Evolutionary conservation across 2,329 filamentous ascomycete species (phyloP).

Genomic region (Rosellinia necatrix): DNA sequence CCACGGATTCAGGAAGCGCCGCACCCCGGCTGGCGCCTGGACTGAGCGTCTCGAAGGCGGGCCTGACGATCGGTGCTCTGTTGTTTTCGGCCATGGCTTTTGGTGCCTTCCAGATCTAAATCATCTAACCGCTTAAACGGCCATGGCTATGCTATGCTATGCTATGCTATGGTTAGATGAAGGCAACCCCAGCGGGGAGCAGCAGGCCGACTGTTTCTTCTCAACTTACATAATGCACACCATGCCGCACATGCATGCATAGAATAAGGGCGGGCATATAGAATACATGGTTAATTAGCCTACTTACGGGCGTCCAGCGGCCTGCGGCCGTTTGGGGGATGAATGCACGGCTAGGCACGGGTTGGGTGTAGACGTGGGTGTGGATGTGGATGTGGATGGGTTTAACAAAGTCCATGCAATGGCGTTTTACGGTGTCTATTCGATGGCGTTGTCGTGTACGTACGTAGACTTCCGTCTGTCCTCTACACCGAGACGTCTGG

Average conservation of each 20-base stretch:
- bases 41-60: constrained; percentile 39
- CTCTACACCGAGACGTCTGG: too few species aligned
- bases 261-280: too few species aligned
- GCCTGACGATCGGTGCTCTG: constrained; percentile 44
- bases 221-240: too few species aligned
- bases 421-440: not conserved
- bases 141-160: not conserved
- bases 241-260: too few species aligned
- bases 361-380: too few species aligned
- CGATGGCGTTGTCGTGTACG: not conserved
- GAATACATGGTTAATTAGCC: not conserved
- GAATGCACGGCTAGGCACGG: too few species aligned
- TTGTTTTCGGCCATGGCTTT: constrained; percentile 44
- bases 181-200: too few species aligned
- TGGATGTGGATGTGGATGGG: not conserved
- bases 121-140: not conserved
- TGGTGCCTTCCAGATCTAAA: constrained; percentile 37
- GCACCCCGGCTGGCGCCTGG: constrained; percentile 30
- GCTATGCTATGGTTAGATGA: not conserved
- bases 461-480: too few species aligned
- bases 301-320: not conserved
- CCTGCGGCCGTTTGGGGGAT: not conserved
- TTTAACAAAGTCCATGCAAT: not conserved
- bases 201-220: too few species aligned
- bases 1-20: constrained; percentile 27